Conservation (phyloP, 108 stramenopile genomes). For the Skeletonema marinoi region DNA sequence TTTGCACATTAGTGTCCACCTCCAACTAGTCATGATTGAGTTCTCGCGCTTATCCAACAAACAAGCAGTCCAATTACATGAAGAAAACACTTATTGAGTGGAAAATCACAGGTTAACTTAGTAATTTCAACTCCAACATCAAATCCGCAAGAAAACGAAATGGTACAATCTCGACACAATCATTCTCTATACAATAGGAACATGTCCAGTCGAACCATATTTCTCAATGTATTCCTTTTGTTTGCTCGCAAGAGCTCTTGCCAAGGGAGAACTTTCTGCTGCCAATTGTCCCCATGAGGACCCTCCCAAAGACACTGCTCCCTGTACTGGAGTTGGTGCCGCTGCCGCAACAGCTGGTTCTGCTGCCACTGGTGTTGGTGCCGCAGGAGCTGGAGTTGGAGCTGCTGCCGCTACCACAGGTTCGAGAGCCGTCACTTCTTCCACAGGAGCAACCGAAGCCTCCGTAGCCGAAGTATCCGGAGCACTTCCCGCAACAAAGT, state of each 20-base stretch:
- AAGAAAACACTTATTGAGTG: background rate
- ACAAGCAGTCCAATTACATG: too few species aligned
- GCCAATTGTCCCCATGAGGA: slow-evolving; percentile 69
- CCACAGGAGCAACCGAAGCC: slow-evolving; percentile 33
- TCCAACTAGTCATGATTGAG: too few species aligned
- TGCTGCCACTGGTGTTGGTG: slow-evolving; percentile 27
- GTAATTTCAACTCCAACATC: background rate
- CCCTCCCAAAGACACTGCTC: slow-evolving; percentile 39
- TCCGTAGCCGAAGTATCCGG: slow-evolving; percentile 23
- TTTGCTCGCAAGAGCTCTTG: slow-evolving; percentile 66
- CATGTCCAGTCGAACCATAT: slow-evolving; percentile 84
- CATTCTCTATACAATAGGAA: slow-evolving; percentile 48
- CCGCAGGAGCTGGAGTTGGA: slow-evolving; percentile 1
- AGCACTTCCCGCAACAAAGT: slow-evolving; percentile 66
- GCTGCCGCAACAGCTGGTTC: slow-evolving; percentile 36
- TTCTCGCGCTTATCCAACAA: too few species aligned
- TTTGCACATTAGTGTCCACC: too few species aligned
- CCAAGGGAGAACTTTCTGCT: slow-evolving; percentile 64
- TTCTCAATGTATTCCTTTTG: slow-evolving; percentile 75
- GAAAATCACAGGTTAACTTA: background rate
- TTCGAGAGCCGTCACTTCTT: slow-evolving; percentile 21
- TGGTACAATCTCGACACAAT: background rate
- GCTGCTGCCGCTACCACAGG: slow-evolving; percentile 23
- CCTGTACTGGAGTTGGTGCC: slow-evolving; percentile 29
- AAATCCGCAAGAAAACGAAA: background rate